These are phyloP conservation scores for Meyerozyma athensensis DNA, from an alignment of 1,139 yeast genomes.

Conservation along the genomic window DNA sequence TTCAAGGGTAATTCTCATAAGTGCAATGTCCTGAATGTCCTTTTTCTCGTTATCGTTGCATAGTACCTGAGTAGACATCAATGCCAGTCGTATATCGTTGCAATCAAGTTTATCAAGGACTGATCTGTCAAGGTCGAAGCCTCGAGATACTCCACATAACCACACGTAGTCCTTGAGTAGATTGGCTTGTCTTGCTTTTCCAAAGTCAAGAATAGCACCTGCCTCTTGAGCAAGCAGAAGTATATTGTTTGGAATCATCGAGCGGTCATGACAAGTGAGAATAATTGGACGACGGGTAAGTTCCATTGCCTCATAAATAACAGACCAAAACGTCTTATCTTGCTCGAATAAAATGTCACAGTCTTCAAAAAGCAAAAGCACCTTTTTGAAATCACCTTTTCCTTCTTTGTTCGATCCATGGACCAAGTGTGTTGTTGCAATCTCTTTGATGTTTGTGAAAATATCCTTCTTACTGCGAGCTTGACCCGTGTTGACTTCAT, in stretches of 20 bases:
- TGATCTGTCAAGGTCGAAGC: conserved; percentile 29
- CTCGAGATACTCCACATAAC: conserved; percentile 38
- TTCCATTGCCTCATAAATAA: conserved; percentile 57
- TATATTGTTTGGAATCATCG: conserved; percentile 51
- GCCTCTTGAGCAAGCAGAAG: conserved; percentile 43
- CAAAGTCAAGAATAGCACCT: conserved; percentile 28
- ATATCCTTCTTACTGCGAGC: conserved; percentile 71
- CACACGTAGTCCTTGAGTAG: conserved; percentile 30
- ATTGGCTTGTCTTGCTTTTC: conserved; percentile 16
- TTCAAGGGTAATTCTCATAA: neutral
- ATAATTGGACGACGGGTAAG: conserved; percentile 77
- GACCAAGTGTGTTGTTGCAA: conserved; percentile 80
- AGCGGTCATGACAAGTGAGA: conserved; percentile 61
- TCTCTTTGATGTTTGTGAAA: conserved; percentile 60
- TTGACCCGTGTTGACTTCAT: conserved; percentile 76
- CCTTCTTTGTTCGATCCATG: conserved; percentile 31
- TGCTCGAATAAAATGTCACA: conserved; percentile 79
- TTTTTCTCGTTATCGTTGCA: conserved; percentile 31
- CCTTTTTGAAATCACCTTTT: conserved; percentile 46
- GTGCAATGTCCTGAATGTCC: neutral
- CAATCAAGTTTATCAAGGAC: conserved; percentile 27
- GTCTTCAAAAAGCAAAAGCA: conserved; percentile 78
- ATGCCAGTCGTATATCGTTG: conserved; percentile 51
- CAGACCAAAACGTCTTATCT: conserved; percentile 78
- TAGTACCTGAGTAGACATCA: conserved; percentile 54